These are phyloP conservation scores for Penicillium sp. DNA, from an alignment of 2,329 filamentous ascomycete genomes.

Conservation along the genomic window DNA sequence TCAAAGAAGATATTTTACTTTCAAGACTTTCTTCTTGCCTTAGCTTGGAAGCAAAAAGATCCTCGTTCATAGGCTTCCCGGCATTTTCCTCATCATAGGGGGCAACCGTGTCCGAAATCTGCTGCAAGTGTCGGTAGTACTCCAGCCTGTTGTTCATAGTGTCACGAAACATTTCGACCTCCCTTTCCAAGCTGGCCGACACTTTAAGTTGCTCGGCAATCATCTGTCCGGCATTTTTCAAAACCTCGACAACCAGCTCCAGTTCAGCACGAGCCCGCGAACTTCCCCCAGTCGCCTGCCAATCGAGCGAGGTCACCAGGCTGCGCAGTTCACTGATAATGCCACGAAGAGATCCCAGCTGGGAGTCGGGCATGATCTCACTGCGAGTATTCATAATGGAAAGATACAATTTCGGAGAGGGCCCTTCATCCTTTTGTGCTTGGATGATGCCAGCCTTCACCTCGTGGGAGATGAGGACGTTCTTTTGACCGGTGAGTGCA, in stretches of 20 bases:
- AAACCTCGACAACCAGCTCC: constrained; percentile 61
- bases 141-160: constrained; percentile 84
- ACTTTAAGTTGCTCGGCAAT: constrained; percentile 54
- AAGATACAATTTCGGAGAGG: constrained; percentile 65
- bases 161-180: constrained; percentile 71
- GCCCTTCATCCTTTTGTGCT: constrained; percentile 65
- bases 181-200: constrained; percentile 54
- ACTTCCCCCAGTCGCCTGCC: constrained; percentile 56
- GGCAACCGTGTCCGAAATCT: constrained; percentile 82
- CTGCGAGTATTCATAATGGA: constrained; percentile 49
- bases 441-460: constrained; percentile 60
- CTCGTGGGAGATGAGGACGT: constrained; percentile 72
- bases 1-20: constrained; percentile 60
- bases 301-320: constrained; percentile 59
- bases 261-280: constrained; percentile 62
- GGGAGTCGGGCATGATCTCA: constrained; percentile 44
- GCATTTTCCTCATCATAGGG: constrained; percentile 65
- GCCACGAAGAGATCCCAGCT: constrained; percentile 66
- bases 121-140: constrained; percentile 87
- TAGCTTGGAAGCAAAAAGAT: constrained; percentile 44
- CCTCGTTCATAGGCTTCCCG: constrained; percentile 56
- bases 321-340: constrained; percentile 69
- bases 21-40: constrained; percentile 54
- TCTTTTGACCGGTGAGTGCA: constrained; percentile 73
- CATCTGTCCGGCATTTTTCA: constrained; percentile 59